Percentiles rank a stretch among this genome's conserved stretches.
phyloP scores from a whole-genome alignment of 2,329 filamentous ascomycete species.

The Raffaelea ambrosiae region DNA sequence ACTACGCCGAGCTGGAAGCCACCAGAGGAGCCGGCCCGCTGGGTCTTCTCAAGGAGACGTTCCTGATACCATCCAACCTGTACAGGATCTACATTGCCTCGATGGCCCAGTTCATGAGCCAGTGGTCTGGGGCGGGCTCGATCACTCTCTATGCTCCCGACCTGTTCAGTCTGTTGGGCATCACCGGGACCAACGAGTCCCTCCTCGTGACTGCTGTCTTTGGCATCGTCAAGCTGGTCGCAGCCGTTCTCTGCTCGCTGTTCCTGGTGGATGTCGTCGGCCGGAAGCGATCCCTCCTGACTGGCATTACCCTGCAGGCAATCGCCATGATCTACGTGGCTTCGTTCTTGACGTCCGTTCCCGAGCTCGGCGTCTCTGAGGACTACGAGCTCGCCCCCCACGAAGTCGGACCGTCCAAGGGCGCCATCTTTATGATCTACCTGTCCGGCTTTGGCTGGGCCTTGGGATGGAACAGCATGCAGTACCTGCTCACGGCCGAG shows the following conservation, averaged over 20 bases:
- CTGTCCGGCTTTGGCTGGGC: conserved; percentile 42
- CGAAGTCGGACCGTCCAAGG: not conserved
- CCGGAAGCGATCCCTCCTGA: conserved; percentile 37
- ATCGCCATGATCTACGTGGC: conserved; percentile 1
- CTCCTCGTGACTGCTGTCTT: conserved; percentile 46
- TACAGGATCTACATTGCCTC: conserved; percentile 40
- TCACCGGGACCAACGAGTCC: conserved; percentile 16
- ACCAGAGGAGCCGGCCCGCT: conserved; percentile 15
- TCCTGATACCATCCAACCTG: not conserved
- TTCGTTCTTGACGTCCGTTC: not conserved
- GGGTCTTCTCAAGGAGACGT: not conserved
- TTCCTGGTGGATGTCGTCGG: conserved; percentile 44
- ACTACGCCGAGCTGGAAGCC: conserved; percentile 22
- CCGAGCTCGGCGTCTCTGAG: conserved; percentile 26
- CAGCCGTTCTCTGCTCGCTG: conserved; percentile 50
- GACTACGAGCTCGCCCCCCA: conserved; percentile 32
- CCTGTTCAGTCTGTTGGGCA: conserved; percentile 45
- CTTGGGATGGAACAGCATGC: conserved; percentile 51
- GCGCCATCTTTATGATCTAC: conserved; percentile 33
- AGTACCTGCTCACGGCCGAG: conserved; percentile 69
- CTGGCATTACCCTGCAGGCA: conserved; percentile 39
- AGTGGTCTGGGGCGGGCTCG: conserved; percentile 46
- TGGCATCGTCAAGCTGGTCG: conserved; percentile 46
- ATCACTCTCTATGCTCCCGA: conserved; percentile 48
- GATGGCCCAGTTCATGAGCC: conserved; percentile 31